These are phyloP conservation scores for Myotisia sp. DNA, from an alignment of 2,329 filamentous ascomycete species.

Conservation along the genomic window DNA sequence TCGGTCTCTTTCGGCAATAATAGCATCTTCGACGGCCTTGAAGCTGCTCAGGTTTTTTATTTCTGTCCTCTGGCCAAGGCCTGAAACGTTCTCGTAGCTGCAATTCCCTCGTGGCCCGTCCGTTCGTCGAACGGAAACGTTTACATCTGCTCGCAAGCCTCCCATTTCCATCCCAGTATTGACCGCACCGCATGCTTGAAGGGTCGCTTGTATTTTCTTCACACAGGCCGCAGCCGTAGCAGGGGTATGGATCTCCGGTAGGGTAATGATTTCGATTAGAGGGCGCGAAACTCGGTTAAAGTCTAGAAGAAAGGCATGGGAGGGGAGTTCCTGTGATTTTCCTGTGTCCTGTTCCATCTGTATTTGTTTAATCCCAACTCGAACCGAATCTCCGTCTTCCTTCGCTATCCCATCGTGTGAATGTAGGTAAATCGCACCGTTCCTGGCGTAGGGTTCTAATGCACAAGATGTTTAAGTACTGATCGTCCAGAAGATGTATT, in stretches of 20 bases:
- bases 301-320: slow-evolving; percentile 64
- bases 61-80: slow-evolving; percentile 76
- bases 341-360: slow-evolving; percentile 98
- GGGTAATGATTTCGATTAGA: slow-evolving; percentile 86
- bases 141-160: slow-evolving; percentile 83
- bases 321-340: slow-evolving; percentile 71
- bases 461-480: slow-evolving; percentile 45
- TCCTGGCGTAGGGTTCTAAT: slow-evolving; percentile 46
- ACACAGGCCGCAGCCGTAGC: slow-evolving; percentile 78
- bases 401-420: slow-evolving; percentile 65
- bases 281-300: slow-evolving; percentile 88
- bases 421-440: slow-evolving; percentile 58
- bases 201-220: slow-evolving; percentile 68
- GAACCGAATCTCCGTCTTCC: slow-evolving; percentile 55
- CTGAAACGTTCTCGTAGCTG: slow-evolving; percentile 43
- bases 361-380: slow-evolving; percentile 76
- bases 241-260: slow-evolving; percentile 75
- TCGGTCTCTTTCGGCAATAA: slow-evolving; percentile 76
- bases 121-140: slow-evolving; percentile 64
- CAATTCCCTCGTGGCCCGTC: slow-evolving; percentile 31
- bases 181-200: slow-evolving; percentile 70
- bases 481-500: too few relatives aligned
- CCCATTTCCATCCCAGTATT: slow-evolving; percentile 87
- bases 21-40: slow-evolving; percentile 88
- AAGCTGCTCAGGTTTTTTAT: slow-evolving; percentile 96